These are phyloP conservation scores for Phaffomyces thermotolerans DNA, from an alignment of 805 yeast species.

Conservation along the genomic window DNA sequence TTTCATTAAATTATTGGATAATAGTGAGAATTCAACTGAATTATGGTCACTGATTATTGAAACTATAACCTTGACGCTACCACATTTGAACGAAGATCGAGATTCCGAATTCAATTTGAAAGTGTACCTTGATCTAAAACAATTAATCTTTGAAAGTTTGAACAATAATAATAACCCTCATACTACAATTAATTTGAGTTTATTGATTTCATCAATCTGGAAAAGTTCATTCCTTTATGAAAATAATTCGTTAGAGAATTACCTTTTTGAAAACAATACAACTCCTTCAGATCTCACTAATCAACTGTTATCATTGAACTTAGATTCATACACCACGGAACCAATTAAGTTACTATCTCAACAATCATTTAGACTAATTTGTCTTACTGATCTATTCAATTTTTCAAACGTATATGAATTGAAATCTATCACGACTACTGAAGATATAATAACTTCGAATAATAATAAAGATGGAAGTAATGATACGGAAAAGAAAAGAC, in stretches of 20 bases:
- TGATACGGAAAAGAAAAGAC: too few relatives aligned
- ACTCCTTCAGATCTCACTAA: constrained; percentile 31
- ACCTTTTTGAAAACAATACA: constrained; percentile 23
- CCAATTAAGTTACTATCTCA: constrained; percentile 39
- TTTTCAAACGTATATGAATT: constrained; percentile 18
- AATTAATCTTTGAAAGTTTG: constrained; percentile 35
- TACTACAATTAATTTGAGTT: constrained; percentile 29
- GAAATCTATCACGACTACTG: neutral
- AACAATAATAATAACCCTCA: constrained; percentile 21
- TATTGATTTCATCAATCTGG: constrained; percentile 46
- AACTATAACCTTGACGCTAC: constrained; percentile 35
- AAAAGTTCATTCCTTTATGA: constrained; percentile 51
- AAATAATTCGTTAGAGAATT: constrained; percentile 46
- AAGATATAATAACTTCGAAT: too few relatives aligned
- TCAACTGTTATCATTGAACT: constrained; percentile 33
- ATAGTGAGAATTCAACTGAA: constrained; percentile 2
- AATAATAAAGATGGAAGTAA: too few relatives aligned
- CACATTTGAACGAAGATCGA: constrained; percentile 20
- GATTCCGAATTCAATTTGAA: constrained; percentile 40
- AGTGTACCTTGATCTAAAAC: constrained; percentile 37
- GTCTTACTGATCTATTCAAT: constrained; percentile 47
- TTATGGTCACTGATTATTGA: constrained; percentile 38
- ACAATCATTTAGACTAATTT: constrained; percentile 41
- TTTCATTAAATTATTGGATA: constrained; percentile 16
- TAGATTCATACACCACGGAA: constrained; percentile 50